Percentiles rank a stretch among this genome's conserved stretches.
Evolutionary conservation across 2,329 filamentous ascomycete species (phyloP).

Genomic region (Nakataea oryzae): DNA sequence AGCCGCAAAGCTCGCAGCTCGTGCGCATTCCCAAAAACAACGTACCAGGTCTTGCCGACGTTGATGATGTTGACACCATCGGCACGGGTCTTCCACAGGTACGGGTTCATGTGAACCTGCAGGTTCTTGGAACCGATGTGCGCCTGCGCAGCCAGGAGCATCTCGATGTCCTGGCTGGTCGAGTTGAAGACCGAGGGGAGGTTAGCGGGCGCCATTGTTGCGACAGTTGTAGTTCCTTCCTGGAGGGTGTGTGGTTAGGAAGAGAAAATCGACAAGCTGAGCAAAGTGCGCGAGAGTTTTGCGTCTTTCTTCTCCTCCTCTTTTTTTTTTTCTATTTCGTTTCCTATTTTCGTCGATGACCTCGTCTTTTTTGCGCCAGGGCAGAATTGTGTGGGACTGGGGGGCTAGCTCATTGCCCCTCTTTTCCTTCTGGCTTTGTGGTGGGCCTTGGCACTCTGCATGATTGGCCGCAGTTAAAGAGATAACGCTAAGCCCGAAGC

Average conservation of each 20-base stretch:
- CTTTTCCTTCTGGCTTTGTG: background rate
- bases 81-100: constrained; percentile 98
- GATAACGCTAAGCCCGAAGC: background rate
- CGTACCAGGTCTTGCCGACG: constrained; percentile 99
- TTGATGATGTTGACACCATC: constrained; percentile 99
- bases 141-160: constrained; percentile 92
- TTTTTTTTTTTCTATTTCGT: background rate
- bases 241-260: constrained; percentile 11
- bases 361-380: background rate
- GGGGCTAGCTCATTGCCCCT: background rate
- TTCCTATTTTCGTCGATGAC: background rate
- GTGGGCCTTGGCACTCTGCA: background rate
- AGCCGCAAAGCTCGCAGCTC: no score
- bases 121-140: constrained; percentile 99
- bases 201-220: constrained; percentile 91
- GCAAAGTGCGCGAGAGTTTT: background rate
- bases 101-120: constrained; percentile 85
- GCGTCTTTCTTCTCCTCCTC: background rate
- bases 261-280: background rate
- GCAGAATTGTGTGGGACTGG: background rate
- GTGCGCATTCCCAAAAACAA: no score
- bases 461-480: background rate
- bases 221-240: constrained; percentile 17
- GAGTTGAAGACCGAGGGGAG: constrained; percentile 94
- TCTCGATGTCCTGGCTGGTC: constrained; percentile 97